Conservation (phyloP, 2,329 filamentous ascomycete genomes). For the Macrophomina pseudophaseolina region DNA sequence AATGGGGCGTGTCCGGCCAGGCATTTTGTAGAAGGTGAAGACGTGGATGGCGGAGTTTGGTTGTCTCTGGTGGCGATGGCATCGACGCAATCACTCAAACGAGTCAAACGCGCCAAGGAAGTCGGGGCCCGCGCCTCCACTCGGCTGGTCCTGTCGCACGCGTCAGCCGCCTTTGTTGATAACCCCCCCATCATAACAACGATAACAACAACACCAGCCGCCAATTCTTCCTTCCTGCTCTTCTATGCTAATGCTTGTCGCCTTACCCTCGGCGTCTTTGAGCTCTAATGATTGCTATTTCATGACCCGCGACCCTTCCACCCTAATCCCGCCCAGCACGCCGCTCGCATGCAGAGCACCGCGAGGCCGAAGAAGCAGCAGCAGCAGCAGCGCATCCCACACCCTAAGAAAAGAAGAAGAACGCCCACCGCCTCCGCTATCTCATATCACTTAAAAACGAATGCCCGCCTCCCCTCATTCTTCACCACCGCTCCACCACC, state of each 20-base stretch:
- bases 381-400: slow-evolving; percentile 39
- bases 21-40: slow-evolving; percentile 38
- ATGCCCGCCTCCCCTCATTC: slow-evolving; percentile 44
- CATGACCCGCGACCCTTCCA: slow-evolving; percentile 16
- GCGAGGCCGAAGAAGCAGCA: slow-evolving; percentile 5
- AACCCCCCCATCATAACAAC: not conserved
- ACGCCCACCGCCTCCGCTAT: slow-evolving; percentile 26
- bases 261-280: slow-evolving; percentile 14
- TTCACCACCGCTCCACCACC: slow-evolving; percentile 34
- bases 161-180: slow-evolving; percentile 11
- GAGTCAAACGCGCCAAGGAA: slow-evolving; percentile 15
- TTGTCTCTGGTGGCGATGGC: not conserved
- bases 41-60: not conserved
- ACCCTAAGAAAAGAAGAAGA: not conserved
- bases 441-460: slow-evolving; percentile 33
- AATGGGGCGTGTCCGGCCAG: slow-evolving; percentile 64
- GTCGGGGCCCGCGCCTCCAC: not conserved
- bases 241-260: slow-evolving; percentile 20
- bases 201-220: not conserved
- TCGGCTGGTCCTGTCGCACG: not conserved
- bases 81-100: not conserved
- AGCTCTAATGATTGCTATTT: slow-evolving; percentile 14
- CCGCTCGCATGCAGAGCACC: slow-evolving; percentile 47
- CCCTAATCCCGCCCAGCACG: slow-evolving; percentile 14
- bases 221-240: slow-evolving; percentile 26